Evolutionary conservation across 2,329 filamentous ascomycete species (phyloP).

Genomic region (Plenodomus tracheiphilus): DNA sequence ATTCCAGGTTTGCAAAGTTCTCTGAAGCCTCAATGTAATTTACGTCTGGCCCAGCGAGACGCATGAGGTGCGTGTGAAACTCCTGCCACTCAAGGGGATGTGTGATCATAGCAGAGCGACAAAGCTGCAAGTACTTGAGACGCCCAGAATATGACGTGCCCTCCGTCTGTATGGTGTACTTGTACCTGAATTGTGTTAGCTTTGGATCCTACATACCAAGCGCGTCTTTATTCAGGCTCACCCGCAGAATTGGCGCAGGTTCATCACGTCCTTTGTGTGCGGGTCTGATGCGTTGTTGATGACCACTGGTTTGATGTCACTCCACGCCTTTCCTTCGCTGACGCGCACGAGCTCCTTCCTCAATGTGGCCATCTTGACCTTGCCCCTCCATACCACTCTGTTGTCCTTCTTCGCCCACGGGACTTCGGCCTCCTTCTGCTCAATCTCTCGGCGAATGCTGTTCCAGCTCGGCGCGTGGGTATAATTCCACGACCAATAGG

Average conservation of each 20-base stretch:
- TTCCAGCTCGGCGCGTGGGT: conserved; percentile 42
- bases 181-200: conserved; percentile 45
- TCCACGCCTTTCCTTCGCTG: conserved; percentile 35
- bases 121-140: conserved; percentile 59
- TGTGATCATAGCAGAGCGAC: conserved; percentile 41
- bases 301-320: conserved; percentile 39
- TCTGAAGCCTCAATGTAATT: conserved; percentile 39
- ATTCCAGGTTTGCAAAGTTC: conserved; percentile 37
- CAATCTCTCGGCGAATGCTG: conserved; percentile 35
- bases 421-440: conserved; percentile 21
- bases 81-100: conserved; percentile 41
- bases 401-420: conserved; percentile 37
- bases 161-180: conserved; percentile 59
- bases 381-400: conserved; percentile 38
- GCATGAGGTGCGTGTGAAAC: conserved; percentile 40
- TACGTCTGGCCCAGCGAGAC: conserved; percentile 32
- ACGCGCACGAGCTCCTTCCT: conserved; percentile 33
- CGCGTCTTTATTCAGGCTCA: conserved; percentile 8
- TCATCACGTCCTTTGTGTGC: conserved; percentile 41
- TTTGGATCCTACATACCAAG: not conserved
- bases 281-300: conserved; percentile 36
- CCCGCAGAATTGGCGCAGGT: conserved; percentile 38
- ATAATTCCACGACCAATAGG: conserved; percentile 43
- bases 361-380: conserved; percentile 38
- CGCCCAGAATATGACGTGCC: conserved; percentile 59